These are phyloP conservation scores for Talaromyces sp. DNA, from an alignment of 2,329 filamentous ascomycete species.

Conservation along the genomic window DNA sequence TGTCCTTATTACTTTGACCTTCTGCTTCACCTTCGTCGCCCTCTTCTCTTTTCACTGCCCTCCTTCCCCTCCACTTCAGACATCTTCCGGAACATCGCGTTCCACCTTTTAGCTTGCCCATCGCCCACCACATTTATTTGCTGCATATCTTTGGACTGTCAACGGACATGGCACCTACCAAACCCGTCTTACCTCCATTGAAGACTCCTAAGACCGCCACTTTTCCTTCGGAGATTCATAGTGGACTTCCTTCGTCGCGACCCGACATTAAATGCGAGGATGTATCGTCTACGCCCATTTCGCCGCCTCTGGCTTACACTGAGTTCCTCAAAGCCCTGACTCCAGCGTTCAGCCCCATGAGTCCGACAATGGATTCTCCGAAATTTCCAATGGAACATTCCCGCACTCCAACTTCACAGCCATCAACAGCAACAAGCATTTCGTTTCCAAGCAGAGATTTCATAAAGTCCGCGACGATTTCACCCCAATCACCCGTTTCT, in stretches of 20 bases:
- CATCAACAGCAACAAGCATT: conserved; percentile 34
- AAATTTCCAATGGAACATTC: conserved; percentile 30
- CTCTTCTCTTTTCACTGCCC: not conserved
- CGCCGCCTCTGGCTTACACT: conserved; percentile 81
- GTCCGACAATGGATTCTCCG: conserved; percentile 51
- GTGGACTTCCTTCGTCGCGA: conserved; percentile 50
- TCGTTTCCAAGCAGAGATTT: conserved; percentile 51
- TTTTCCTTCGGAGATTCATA: conserved; percentile 53
- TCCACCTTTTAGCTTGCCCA: not conserved
- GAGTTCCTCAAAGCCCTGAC: conserved; percentile 86
- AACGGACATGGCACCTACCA: conserved; percentile 24
- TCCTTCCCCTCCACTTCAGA: not conserved
- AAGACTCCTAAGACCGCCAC: conserved; percentile 40
- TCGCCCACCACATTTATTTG: not conserved
- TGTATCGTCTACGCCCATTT: conserved; percentile 70
- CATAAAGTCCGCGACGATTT: conserved; percentile 53
- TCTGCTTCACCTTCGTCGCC: not conserved
- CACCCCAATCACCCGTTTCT: conserved; percentile 50
- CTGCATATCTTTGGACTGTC: not conserved
- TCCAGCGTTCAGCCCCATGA: conserved; percentile 62
- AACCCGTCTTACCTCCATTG: conserved; percentile 36
- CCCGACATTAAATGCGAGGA: conserved; percentile 66
- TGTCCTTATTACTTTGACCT: not conserved
- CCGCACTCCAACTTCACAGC: conserved; percentile 30
- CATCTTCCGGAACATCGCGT: not conserved